These are phyloP conservation scores for Sporothrix schenckii DNA, from an alignment of 2,329 filamentous ascomycete genomes.

Conservation along the genomic window DNA sequence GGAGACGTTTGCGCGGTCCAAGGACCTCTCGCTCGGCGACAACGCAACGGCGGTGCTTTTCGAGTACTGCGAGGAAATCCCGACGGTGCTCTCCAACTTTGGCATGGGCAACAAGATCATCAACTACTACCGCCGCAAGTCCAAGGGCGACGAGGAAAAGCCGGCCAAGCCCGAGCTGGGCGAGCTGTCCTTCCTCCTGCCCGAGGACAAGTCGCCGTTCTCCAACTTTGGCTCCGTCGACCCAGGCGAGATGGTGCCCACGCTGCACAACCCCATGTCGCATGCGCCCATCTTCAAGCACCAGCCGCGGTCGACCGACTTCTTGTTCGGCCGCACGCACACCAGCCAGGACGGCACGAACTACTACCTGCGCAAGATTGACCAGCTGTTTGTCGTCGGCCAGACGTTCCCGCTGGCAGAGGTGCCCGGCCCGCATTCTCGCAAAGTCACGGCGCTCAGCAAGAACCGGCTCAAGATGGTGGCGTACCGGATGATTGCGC, in stretches of 20 bases:
- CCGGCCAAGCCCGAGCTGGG: constrained; percentile 83
- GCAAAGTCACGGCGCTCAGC: constrained; percentile 93
- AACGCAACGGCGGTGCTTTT: constrained; percentile 86
- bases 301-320: constrained; percentile 74
- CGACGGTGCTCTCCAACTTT: constrained; percentile 89
- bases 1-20: constrained; percentile 76
- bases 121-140: constrained; percentile 92
- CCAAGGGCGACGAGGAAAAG: constrained; percentile 71
- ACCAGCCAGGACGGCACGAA: constrained; percentile 76
- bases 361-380: constrained; percentile 85
- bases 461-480: constrained; percentile 98
- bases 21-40: constrained; percentile 82
- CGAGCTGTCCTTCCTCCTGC: constrained; percentile 82
- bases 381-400: constrained; percentile 87
- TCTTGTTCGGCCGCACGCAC: constrained; percentile 79
- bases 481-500: constrained; percentile 82
- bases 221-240: constrained; percentile 93
- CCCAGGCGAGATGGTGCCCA: constrained; percentile 84
- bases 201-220: constrained; percentile 95
- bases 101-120: constrained; percentile 96
- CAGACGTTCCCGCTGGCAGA: constrained; percentile 92
- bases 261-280: constrained; percentile 94
- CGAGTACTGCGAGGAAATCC: constrained; percentile 94
- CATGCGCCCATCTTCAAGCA: constrained; percentile 93
- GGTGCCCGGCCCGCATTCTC: constrained; percentile 88